Base-by-base conservation (phyloP, 1,284 basidiomycete genomes). In the Cryptococcus sp. region DNA sequence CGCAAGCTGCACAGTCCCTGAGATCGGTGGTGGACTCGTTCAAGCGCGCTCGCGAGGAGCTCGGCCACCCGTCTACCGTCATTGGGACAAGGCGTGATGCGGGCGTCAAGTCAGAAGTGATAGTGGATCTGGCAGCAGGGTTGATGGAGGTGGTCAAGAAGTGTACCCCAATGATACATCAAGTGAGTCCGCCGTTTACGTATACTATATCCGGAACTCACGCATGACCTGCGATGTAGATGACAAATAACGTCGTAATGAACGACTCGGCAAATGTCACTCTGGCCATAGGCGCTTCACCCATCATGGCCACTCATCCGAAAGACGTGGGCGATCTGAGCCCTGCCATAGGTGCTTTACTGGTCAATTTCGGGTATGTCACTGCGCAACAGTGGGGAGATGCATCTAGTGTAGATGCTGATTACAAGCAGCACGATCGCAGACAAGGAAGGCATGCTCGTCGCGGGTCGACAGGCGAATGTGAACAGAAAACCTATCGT, bases 231-330 rank as follows among this genome's bases (percentile, higher is more conserved):
- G 19, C 22, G 20, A 7, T 16, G 40, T 68, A 94, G 88, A 92
- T 95, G 67, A 95, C 93, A 1, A 95, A 95, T 71, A 87, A 84
- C 53, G 93, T 97, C 38, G 92, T 93, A 25, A 87, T 88, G 20
- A 93, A 88, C 38, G 91, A 95, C 80, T 91, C 89, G 2, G 93
- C 93, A 19, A 98, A 97, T 76, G 85, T 90, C 1, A 94, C 93
- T 0, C 83, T 98, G 10, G 91, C 93, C 0, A 77, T 97, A 5
- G 89, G 90, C 38, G 91, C 88, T 15, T 93, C 90, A 54, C 94
- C 94, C 1, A 95, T 97, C 74, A 98, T 97, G 93, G 89, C 91
- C 5, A 88, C 88, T 31, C 86, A 88, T 39, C 84, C 87, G 0
- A 81, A 85, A 62, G 94, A 98, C 75, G 92, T 93, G 81, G 83